A percentile compares a stretch with the other conserved stretches of the same genome.
Evolutionary conservation across 129 eudicot species (phyloP).

Genomic region (Scalesia atractyloides): DNA sequence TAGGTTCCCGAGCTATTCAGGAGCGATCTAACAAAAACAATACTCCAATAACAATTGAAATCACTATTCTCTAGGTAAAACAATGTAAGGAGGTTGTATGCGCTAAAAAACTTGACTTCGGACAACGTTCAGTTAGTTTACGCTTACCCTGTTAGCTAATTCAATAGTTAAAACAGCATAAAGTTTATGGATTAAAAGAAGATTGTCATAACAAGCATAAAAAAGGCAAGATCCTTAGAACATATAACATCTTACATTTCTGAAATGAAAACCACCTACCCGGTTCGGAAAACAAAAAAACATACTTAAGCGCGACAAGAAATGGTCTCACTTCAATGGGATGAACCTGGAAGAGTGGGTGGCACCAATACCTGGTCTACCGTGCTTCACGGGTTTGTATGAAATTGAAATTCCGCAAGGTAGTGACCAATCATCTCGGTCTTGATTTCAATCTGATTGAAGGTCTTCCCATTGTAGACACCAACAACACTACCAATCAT

Average conservation of each 20-base stretch:
- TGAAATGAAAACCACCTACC: background rate
- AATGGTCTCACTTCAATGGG: constrained; percentile 69
- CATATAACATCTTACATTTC: constrained; percentile 13
- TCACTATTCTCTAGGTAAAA: background rate
- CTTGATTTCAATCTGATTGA: constrained; percentile 92
- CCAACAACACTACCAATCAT: constrained; percentile 95
- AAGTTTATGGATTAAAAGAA: background rate
- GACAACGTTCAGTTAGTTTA: background rate
- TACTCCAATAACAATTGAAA: background rate
- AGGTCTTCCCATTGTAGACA: constrained; percentile 91
- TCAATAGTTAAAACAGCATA: constrained; percentile 9
- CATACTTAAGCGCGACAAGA: background rate
- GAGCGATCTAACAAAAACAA: no score
- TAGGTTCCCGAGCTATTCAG: no score
- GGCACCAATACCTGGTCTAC: constrained; percentile 99
- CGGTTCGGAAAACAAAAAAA: constrained; percentile 16
- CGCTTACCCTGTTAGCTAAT: background rate
- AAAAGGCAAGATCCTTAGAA: constrained; percentile 6
- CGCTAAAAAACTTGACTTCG: background rate
- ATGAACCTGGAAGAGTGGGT: constrained; percentile 98
- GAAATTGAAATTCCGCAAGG: constrained; percentile 91
- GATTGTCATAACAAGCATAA: constrained; percentile 13
- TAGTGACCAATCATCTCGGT: constrained; percentile 96
- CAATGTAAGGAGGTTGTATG: background rate
- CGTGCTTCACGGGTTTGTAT: constrained; percentile 98